phyloP scores from a whole-genome alignment of 352 stramenopile genomes.

The Pythium phragmitis region DNA sequence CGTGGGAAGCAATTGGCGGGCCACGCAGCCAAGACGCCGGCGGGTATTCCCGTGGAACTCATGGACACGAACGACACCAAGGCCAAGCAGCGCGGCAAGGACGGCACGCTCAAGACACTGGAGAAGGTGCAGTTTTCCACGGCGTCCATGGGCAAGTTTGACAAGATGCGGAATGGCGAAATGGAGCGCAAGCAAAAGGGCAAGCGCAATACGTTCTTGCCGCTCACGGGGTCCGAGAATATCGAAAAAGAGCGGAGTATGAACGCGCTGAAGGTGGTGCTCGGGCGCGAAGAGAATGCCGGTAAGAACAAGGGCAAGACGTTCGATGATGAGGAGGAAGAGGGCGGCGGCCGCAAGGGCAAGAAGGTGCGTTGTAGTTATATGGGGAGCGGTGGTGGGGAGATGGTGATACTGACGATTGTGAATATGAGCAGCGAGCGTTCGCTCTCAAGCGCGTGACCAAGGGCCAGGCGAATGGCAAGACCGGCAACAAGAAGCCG shows the following conservation, averaged over 20 bases:
- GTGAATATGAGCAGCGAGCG: slow-evolving; percentile 14
- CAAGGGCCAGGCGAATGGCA: slow-evolving; percentile 50
- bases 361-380: slow-evolving; percentile 44
- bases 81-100: slow-evolving; percentile 87
- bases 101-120: slow-evolving; percentile 85
- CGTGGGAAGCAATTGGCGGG: slow-evolving; percentile 56
- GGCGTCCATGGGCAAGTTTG: slow-evolving; percentile 94
- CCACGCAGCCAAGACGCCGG: slow-evolving; percentile 47
- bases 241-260: slow-evolving; percentile 84
- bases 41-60: slow-evolving; percentile 91
- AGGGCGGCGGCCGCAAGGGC: slow-evolving; percentile 39
- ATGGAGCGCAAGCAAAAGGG: slow-evolving; percentile 85
- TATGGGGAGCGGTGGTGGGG: not conserved
- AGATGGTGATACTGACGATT: not conserved
- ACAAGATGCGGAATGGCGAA: slow-evolving; percentile 92
- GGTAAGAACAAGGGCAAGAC: slow-evolving; percentile 69
- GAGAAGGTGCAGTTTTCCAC: slow-evolving; percentile 92
- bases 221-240: slow-evolving; percentile 60
- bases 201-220: slow-evolving; percentile 84
- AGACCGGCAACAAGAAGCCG: slow-evolving; percentile 46
- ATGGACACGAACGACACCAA: slow-evolving; percentile 71
- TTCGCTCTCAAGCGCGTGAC: slow-evolving; percentile 73
- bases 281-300: slow-evolving; percentile 76
- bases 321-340: slow-evolving; percentile 52
- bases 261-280: slow-evolving; percentile 71